A percentile compares a stretch with the other conserved stretches of the same genome.
phyloP scores from a whole-genome alignment of 495 filamentous ascomycete species.

The Penicillium tannophilum region DNA sequence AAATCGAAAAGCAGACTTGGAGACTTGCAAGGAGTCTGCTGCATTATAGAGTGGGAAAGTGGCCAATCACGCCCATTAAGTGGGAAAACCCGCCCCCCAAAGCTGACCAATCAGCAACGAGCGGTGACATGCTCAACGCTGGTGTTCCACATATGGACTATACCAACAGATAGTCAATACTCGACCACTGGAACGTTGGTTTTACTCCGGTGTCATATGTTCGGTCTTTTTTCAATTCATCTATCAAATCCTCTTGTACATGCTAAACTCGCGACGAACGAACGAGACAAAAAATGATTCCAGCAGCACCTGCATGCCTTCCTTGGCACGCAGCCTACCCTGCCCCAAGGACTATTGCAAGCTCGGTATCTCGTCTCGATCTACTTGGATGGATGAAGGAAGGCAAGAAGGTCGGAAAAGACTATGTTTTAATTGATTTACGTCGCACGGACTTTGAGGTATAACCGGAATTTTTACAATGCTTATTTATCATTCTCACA shows the following conservation, averaged over 20 bases:
- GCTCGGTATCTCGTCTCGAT: slow-evolving; percentile 39
- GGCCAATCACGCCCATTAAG: neutral
- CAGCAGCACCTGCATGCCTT: neutral
- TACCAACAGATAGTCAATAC: neutral
- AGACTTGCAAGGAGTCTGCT: neutral
- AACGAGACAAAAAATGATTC: neutral
- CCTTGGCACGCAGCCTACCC: slow-evolving; percentile 53
- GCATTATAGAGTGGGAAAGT: neutral
- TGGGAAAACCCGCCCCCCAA: neutral
- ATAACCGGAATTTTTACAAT: neutral
- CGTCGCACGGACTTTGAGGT: slow-evolving; percentile 65
- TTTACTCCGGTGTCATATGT: neutral
- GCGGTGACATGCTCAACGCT: slow-evolving; percentile 1
- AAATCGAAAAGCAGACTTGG: neutral
- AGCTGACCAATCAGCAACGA: neutral
- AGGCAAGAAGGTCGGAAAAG: slow-evolving; percentile 40
- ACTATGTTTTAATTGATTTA: slow-evolving; percentile 65
- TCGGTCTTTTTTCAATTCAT: neutral
- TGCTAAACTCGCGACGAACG: neutral
- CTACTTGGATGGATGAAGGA: slow-evolving; percentile 42
- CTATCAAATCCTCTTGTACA: neutral
- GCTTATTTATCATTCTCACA: neutral
- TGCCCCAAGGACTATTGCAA: slow-evolving; percentile 29
- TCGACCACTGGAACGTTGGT: neutral
- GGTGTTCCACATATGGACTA: neutral